These are phyloP conservation scores for Pichia sp. DNA, from an alignment of 1,139 yeast genomes.

Conservation along the genomic window DNA sequence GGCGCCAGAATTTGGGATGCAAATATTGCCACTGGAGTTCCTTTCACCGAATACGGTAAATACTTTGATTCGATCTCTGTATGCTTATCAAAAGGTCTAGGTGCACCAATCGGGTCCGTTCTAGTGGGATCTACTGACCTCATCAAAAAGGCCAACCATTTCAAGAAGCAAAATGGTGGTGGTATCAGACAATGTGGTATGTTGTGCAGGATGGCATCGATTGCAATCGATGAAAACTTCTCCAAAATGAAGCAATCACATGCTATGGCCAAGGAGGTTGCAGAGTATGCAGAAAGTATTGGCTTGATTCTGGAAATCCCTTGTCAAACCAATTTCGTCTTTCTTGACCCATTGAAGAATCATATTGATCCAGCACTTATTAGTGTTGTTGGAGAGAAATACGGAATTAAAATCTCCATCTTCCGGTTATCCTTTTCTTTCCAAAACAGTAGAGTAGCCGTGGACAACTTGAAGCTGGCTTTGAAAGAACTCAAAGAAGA, in stretches of 20 bases:
- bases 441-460: constrained; percentile 63
- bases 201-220: constrained; percentile 75
- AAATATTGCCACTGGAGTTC: constrained; percentile 64
- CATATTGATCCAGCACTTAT: constrained; percentile 56
- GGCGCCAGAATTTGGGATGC: constrained; percentile 97
- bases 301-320: constrained; percentile 65
- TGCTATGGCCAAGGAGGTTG: constrained; percentile 59
- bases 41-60: constrained; percentile 66
- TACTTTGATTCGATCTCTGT: constrained; percentile 83
- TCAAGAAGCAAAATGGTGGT: constrained; percentile 91
- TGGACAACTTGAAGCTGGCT: constrained; percentile 59
- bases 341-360: constrained; percentile 58
- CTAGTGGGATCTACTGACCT: constrained; percentile 63
- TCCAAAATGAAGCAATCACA: constrained; percentile 57
- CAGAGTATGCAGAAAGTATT: constrained; percentile 48
- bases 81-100: constrained; percentile 85
- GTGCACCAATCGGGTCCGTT: constrained; percentile 92
- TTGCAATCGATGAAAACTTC: constrained; percentile 74
- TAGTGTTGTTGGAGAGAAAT: constrained; percentile 43
- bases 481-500: constrained; percentile 53
- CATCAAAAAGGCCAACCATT: constrained; percentile 73
- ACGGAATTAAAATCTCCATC: constrained; percentile 64
- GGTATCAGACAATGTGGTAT: constrained; percentile 89
- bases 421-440: constrained; percentile 74
- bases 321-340: constrained; percentile 82